Evolutionary conservation across 1,284 basidiomycete species (phyloP), one percentile per base, ranked within the genome.

Genomic region (Naganishia sp.): DNA sequence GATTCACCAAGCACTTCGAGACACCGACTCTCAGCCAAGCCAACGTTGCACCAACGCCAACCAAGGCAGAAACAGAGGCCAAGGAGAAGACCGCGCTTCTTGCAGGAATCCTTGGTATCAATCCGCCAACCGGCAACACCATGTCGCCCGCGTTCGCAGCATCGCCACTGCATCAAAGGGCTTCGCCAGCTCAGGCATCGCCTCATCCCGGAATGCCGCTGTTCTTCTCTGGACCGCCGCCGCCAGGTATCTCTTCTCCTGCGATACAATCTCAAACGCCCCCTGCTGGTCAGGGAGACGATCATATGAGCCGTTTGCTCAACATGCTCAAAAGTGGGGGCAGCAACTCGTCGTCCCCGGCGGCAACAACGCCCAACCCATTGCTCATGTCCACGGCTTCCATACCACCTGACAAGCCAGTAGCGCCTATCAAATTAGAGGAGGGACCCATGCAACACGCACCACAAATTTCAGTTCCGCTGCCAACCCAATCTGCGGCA

Each of bases 251-350:
- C 23, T 41, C 35, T 39, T 9, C 13, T 10, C 10, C 13, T 13
- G 10, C 2, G 2, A 13, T 13, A 13, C 35, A 39, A 6, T 39
- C 35, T 9, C 35, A 13, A 9, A 39, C 35, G 35, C 35, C 35
- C 13, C 35, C 35, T 13, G 7, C 31, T 51, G 54, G 55, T 18
- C 32, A 58, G 39, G 21, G 28, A 18, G 46, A 52, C 50, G 64
- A 65, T 9, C 64, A 65, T 35, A 65, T 65, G 64, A 65, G 55
- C 28, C 46, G 64, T 32, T 35, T 65, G 39, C n/a, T 65, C 54
- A 55, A 55, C 11, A 65, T 65, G 64, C 32, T 65, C 32, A 65
- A 65, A 23, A 39, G 46, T 28, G 32, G 25, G 10, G 64, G 52
- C 2, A 3, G 35, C 35, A 13, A 39, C 35, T 39, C 35, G 13